Conservation (phyloP, 179 eudicot genomes). For the Dionaea muscipula region DNA sequence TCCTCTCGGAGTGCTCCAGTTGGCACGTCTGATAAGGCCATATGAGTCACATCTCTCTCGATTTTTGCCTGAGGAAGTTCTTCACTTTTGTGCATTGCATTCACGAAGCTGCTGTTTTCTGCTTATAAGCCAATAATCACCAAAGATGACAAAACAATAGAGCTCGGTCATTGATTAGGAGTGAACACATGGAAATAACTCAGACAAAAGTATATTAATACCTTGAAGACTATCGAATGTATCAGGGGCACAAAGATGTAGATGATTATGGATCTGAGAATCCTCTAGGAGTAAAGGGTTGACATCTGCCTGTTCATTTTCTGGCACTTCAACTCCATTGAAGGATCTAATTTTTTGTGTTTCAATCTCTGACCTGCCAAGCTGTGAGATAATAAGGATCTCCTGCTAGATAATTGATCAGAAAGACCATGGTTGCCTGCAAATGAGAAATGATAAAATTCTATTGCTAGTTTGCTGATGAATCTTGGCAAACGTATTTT, state of each 20-base stretch:
- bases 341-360: conserved; percentile 18
- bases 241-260: conserved; percentile 57
- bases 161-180: neutral
- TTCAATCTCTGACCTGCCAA: conserved; percentile 28
- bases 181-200: neutral
- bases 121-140: conserved; percentile 15
- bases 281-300: conserved; percentile 15
- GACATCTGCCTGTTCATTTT: conserved; percentile 14
- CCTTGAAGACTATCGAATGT: conserved; percentile 47
- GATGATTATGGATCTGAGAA: conserved; percentile 18
- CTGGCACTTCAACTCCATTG: conserved; percentile 14
- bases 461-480: neutral
- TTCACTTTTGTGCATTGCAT: conserved; percentile 13
- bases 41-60: conserved; percentile 24
- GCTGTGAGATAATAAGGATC: conserved; percentile 44
- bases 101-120: conserved; percentile 21
- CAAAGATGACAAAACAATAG: neutral
- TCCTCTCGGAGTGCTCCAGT: conserved; percentile 37
- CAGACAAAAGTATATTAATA: conserved; percentile 10
- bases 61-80: conserved; percentile 13
- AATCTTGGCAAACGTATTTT: neutral
- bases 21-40: conserved; percentile 18
- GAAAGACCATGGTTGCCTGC: neutral
- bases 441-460: neutral
- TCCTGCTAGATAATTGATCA: conserved; percentile 13